Conservation (phyloP, 441 rosid genomes). For the Populus hybrid region DNA sequence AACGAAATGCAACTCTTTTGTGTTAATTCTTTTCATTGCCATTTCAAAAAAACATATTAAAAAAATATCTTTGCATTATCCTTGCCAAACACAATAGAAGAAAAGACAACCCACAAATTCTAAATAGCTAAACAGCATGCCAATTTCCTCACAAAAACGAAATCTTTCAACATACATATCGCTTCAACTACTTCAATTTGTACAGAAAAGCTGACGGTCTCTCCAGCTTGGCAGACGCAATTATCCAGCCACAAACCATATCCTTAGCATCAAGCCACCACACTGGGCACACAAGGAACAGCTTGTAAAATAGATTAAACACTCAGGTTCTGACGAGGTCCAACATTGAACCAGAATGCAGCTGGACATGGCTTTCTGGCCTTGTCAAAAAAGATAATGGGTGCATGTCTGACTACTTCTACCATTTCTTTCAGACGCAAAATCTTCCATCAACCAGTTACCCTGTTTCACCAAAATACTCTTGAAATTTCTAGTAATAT, state of each 20-base stretch:
- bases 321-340: not conserved
- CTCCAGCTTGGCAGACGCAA: slow-evolving; percentile 9
- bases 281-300: slow-evolving; percentile 1
- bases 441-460: slow-evolving; percentile 2
- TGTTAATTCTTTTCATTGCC: not conserved
- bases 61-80: too few relatives aligned
- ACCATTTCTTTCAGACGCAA: not conserved
- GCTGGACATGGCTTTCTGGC: slow-evolving; percentile 4
- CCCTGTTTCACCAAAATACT: slow-evolving; percentile 8
- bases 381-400: not conserved
- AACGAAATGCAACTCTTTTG: not conserved
- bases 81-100: not conserved
- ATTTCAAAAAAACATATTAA: not conserved
- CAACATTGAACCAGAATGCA: slow-evolving; percentile 11
- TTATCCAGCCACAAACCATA: not conserved
- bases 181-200: not conserved
- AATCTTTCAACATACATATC: not conserved
- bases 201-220: not conserved
- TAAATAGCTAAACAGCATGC: not conserved
- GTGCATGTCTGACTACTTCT: not conserved
- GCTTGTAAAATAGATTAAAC: not conserved
- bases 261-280: not conserved
- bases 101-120: not conserved
- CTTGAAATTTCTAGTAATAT: not conserved
- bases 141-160: not conserved